Evolutionary conservation across 257 asterid species (phyloP).

Genomic region (Apocynum venetum): DNA sequence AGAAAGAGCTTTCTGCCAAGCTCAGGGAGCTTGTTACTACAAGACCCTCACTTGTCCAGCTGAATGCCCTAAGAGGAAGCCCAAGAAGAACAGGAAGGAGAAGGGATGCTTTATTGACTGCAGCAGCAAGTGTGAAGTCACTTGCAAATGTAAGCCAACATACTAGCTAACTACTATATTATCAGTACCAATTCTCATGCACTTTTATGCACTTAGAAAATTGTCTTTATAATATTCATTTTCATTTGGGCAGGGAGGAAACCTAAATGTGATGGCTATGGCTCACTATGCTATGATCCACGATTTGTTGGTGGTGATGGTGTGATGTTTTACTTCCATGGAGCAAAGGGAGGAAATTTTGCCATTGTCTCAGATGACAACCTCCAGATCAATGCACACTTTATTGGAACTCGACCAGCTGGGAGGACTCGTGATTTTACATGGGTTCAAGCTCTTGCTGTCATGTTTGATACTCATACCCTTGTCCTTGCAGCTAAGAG

Average conservation of each 20-base stretch:
- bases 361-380: conserved; percentile 63
- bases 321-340: conserved; percentile 81
- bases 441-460: conserved; percentile 72
- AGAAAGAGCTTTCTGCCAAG: conserved; percentile 43
- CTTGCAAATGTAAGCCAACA: conserved; percentile 52
- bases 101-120: conserved; percentile 67
- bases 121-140: conserved; percentile 57
- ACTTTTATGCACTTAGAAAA: background rate
- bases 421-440: conserved; percentile 72
- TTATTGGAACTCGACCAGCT: conserved; percentile 59
- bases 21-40: conserved; percentile 36
- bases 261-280: conserved; percentile 60
- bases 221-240: background rate
- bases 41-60: conserved; percentile 51
- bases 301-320: conserved; percentile 82
- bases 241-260: conserved; percentile 44
- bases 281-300: conserved; percentile 67
- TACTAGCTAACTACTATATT: background rate
- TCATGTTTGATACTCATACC: conserved; percentile 56
- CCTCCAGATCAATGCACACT: conserved; percentile 70
- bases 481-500: conserved; percentile 48
- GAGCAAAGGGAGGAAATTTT: conserved; percentile 48
- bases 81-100: conserved; percentile 46
- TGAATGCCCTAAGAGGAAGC: conserved; percentile 55
- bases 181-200: too few relatives aligned